A percentile compares a stretch with the other conserved stretches of the same genome.
Conservation (phyloP, 139 green algal genomes). For the Klebsormidium nitens region DNA sequence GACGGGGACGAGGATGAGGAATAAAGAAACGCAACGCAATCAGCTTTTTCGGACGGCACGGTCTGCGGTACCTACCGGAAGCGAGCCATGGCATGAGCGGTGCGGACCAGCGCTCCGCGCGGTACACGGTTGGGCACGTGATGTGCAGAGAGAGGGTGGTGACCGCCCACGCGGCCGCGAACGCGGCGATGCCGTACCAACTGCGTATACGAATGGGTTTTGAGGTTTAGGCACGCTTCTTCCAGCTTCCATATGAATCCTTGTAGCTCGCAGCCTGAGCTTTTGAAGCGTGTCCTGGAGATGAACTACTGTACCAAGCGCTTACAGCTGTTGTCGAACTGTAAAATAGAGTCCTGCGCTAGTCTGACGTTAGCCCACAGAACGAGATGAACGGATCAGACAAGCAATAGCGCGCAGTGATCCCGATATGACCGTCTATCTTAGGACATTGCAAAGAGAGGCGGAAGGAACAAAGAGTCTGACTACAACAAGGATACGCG, state of each 20-base stretch:
- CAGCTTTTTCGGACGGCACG: too few species aligned
- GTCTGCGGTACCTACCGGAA: too few species aligned
- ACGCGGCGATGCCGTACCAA: background rate
- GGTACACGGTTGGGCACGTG: conserved; percentile 30
- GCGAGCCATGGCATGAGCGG: conserved; percentile 57
- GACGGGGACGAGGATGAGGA: too few species aligned
- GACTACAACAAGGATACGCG: background rate
- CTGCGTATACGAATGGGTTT: conserved; percentile 4
- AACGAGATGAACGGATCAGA: background rate
- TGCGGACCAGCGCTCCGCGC: conserved; percentile 41
- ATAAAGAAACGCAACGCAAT: too few species aligned
- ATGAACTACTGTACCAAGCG: too few species aligned
- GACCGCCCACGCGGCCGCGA: conserved; percentile 22
- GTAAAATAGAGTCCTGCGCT: background rate
- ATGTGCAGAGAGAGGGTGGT: conserved; percentile 14
- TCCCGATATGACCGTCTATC: too few species aligned
- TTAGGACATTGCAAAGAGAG: too few species aligned
- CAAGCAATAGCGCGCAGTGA: too few species aligned
- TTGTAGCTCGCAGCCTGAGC: too few species aligned
- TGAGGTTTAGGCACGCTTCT: too few species aligned
- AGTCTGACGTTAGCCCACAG: background rate
- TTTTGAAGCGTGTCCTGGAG: too few species aligned
- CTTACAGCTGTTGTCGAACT: background rate
- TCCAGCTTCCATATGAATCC: too few species aligned
- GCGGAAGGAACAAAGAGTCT: conserved; percentile 2